A percentile compares a stretch with the other conserved stretches of the same genome.
Evolutionary conservation across 106 monocot species (phyloP).

Genomic region (Narthecium ossifragum): DNA sequence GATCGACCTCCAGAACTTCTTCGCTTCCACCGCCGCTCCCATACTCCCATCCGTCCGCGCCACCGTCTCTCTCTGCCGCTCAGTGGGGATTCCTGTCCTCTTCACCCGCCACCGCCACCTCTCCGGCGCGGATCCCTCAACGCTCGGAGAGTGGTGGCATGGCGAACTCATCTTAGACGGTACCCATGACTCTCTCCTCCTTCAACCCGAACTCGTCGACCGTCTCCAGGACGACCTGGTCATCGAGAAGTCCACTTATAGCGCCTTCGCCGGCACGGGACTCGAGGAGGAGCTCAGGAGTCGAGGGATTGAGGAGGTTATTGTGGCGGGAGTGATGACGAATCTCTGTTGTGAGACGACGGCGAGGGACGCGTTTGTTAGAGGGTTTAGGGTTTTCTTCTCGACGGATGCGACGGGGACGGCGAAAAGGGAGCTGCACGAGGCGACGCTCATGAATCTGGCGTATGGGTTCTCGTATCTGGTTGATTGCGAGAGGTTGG

Average conservation of each 20-base stretch:
- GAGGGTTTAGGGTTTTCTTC: constrained; percentile 88
- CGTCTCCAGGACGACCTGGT: constrained; percentile 29
- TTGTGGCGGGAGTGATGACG: constrained; percentile 80
- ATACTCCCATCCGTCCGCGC: constrained; percentile 45
- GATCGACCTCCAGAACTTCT: constrained; percentile 80
- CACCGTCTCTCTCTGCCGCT: constrained; percentile 56
- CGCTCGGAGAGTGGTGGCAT: constrained; percentile 76
- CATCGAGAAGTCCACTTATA: constrained; percentile 78
- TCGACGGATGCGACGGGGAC: constrained; percentile 70
- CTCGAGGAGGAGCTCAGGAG: constrained; percentile 54
- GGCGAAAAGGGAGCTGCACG: constrained; percentile 47
- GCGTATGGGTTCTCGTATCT: constrained; percentile 83
- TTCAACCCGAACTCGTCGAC: constrained; percentile 29
- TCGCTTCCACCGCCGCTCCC: constrained; percentile 40
- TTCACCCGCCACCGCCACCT: constrained; percentile 71
- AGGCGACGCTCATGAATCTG: constrained; percentile 70
- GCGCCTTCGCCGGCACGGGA: constrained; percentile 51
- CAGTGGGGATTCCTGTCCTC: constrained; percentile 40
- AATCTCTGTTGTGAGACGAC: constrained; percentile 92
- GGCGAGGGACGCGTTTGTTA: constrained; percentile 74
- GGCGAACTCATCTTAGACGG: constrained; percentile 48
- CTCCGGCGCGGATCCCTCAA: constrained; percentile 30
- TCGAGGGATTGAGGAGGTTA: constrained; percentile 65
- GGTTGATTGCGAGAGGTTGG: constrained; percentile 45
- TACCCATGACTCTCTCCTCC: constrained; percentile 40